Base-by-base conservation (phyloP, 1,284 basidiomycete genomes). In the Ceratobasidium sp. region DNA sequence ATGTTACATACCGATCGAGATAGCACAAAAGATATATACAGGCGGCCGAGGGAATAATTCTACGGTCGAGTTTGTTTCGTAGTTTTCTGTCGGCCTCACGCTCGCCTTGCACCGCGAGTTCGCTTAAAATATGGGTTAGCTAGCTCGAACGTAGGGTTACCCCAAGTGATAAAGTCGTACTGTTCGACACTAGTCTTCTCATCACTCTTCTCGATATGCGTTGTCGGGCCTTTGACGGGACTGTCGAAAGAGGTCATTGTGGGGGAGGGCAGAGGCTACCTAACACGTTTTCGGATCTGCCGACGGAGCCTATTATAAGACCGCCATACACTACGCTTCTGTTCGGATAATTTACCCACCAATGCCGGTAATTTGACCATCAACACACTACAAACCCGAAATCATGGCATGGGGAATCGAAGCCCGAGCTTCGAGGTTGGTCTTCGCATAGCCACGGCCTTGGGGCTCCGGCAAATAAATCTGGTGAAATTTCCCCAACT, bases 21-120 rank as follows among this genome's bases (percentile, higher is more conserved):
- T 77, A 80, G 70, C 77, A 78, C 4, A 80, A 73, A 42, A 80
- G 72, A 65, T 80, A 81, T 4, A 80, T 80, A 50, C 77, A 54
- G 70, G 75, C 75, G n/a, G 75, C 72, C 20, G 74, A 56, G 7
- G 77, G 77, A 1, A 78, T 68, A 31, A 78, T 77, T 34, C 60
- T 56, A 20, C 45, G 50, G 38, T 72, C 72, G 20, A 72, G 38
- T 35, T 72, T 72, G 25, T 55, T 32, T 15, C 54, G 57, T 27
- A 71, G 22, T 31, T 53, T 69, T 27, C 38, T 29, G 35, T 71
- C 56, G 3, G 42, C 45, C 12, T 52, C 49, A 1, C 47, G 49
- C 13, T 52, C 60, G 25, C 40, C 60, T 31, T 53, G 60, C n/a
- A 42, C 20, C 15, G 22, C 15, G 12, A 17, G 60, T 2, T 65